Evolutionary conservation across 1,139 yeast species (phyloP), one percentile per base, ranked within the genome.

Genomic region (Suhomyces bokatorum): DNA sequence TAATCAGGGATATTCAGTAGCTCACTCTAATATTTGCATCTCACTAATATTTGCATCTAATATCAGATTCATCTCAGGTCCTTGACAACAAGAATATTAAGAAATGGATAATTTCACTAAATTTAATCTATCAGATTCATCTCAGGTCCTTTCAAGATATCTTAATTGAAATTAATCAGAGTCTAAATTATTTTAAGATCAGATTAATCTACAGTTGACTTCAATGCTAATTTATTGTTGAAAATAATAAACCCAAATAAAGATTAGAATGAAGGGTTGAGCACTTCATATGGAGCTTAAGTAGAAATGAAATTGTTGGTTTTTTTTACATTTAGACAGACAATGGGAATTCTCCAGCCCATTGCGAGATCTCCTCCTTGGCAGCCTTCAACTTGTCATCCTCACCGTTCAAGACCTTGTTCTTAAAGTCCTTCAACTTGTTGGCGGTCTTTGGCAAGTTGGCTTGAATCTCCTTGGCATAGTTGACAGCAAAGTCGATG

Each of bases 331-430:
- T 30, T 67, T 70, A 80, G 53, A 81, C 88, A 58, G 98, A 89
- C 60, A 93, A 85, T 65, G 98, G 98, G 82, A 83, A 93, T 60
- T 82, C 84, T 62, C 90, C 90, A 55, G 96, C 95, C 98, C 98
- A 93, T 56, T 78, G 78, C 59, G 84, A 78, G 54, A 93, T 86
- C 71, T 93, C 98, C 46, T 75, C 69, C 76, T 88, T 89, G 59
- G 86, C 77, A 40, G 74, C 70, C 50, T 73, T 70, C 62, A 90
- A 74, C 53, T 68, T 67, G 62, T 84, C 91, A 43, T 78, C 82
- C 51, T 83, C 80, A 54, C 86, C 86, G 54, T 79, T 78, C 57
- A 83, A 81, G 50, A 89, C 81, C 64, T 81, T 83, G 56, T 83
- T 81, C 75, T 90, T 90, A 82, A 89, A 93, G 67, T 93, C 98